These are phyloP conservation scores for Peniophora sp. DNA, from an alignment of 1,284 basidiomycete species.

Conservation along the genomic window DNA sequence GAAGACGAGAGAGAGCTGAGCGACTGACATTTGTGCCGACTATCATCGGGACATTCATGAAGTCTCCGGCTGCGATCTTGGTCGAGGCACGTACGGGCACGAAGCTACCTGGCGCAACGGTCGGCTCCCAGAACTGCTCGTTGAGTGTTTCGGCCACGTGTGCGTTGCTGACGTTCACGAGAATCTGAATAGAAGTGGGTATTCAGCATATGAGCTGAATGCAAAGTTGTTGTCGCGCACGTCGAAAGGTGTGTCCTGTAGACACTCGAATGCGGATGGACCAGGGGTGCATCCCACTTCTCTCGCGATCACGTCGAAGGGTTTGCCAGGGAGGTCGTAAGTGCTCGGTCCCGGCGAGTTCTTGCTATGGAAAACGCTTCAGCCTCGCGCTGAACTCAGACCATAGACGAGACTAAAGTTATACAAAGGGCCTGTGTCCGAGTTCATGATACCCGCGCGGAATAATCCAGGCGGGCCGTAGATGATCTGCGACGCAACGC, in stretches of 20 bases:
- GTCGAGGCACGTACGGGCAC: constrained; percentile 38
- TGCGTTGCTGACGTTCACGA: constrained; percentile 37
- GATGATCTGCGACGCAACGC: constrained; percentile 41
- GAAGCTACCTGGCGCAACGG: constrained; percentile 45
- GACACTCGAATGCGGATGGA: constrained; percentile 32
- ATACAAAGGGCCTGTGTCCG: constrained; percentile 48
- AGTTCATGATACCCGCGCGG: constrained; percentile 47
- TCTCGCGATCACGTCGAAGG: constrained; percentile 39
- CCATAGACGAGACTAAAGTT: constrained; percentile 11
- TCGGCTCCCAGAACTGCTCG: constrained; percentile 49
- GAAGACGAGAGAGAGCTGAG: not conserved
- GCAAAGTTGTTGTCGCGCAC: constrained; percentile 16
- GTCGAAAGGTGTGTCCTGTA: constrained; percentile 40
- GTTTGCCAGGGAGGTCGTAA: constrained; percentile 47
- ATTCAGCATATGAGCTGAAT: not conserved
- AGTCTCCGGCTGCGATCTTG: constrained; percentile 39
- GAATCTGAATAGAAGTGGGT: constrained; percentile 22
- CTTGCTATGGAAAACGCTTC: constrained; percentile 29
- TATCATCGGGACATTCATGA: constrained; percentile 46
- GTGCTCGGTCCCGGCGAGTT: constrained; percentile 41
- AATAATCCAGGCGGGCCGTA: constrained; percentile 37
- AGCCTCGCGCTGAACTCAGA: not conserved
- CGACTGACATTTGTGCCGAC: constrained; percentile 43
- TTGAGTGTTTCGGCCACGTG: constrained; percentile 41
- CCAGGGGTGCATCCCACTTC: constrained; percentile 38